Conservation (phyloP, 306 rosid genomes). For the Pyrus communis region DNA sequence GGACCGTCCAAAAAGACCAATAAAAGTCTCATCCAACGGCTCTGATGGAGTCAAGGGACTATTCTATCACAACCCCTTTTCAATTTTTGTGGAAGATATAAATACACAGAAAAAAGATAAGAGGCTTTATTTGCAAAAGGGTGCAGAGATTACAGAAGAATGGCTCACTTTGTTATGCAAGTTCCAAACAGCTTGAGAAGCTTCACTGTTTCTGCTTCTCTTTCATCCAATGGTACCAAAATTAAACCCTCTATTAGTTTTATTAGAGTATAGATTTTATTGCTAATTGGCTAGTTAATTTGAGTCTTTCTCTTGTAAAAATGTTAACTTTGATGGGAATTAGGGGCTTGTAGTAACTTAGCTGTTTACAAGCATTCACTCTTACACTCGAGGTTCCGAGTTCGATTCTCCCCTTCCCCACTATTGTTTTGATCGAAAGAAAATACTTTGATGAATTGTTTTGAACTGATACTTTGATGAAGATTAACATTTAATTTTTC, state of each 20-base stretch:
- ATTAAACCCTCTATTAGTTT: background rate
- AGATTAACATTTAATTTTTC: background rate
- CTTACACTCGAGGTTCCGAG: no score
- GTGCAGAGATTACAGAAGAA: conserved; percentile 1
- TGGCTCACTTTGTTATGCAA: conserved; percentile 63
- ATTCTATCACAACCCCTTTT: background rate
- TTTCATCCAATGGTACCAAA: conserved; percentile 57
- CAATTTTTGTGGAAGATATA: background rate
- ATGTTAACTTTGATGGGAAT: no score
- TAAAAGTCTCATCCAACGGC: background rate
- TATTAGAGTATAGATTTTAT: no score
- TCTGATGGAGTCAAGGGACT: background rate
- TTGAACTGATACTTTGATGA: no score
- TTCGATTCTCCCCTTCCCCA: no score
- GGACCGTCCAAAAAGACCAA: background rate
- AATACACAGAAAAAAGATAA: background rate
- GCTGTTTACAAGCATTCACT: no score
- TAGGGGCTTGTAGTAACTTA: no score
- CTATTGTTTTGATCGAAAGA: no score
- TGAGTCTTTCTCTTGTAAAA: no score
- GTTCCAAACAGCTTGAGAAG: conserved; percentile 51
- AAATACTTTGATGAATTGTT: no score
- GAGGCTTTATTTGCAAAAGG: background rate
- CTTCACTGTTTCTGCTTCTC: conserved; percentile 60
- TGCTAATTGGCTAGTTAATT: no score